phyloP scores from a whole-genome alignment of 1,139 yeast species.

The Protomyces gravidus region DNA sequence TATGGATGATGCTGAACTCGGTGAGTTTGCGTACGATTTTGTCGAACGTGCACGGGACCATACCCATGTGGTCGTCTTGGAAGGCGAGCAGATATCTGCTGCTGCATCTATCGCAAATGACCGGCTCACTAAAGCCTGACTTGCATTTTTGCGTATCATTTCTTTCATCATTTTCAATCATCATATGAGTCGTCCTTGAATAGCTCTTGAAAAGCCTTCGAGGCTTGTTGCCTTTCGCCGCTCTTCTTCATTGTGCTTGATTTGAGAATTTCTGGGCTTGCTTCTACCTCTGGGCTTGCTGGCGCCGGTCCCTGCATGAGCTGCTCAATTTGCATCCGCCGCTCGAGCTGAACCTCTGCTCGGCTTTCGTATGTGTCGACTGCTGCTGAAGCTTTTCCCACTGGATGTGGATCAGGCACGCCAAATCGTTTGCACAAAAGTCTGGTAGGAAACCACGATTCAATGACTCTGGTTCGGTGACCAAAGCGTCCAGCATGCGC shows the following conservation, averaged over 20 bases:
- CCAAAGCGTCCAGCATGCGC: constrained; percentile 37
- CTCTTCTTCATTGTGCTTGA: too few relatives aligned
- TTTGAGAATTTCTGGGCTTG: too few relatives aligned
- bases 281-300: too few relatives aligned
- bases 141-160: too few relatives aligned
- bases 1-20: constrained; percentile 88
- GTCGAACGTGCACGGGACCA: constrained; percentile 87
- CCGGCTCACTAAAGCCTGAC: too few relatives aligned
- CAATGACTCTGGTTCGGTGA: constrained; percentile 35
- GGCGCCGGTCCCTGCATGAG: too few relatives aligned
- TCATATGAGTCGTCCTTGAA: not conserved
- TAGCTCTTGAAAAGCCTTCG: not conserved
- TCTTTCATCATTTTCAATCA: too few relatives aligned
- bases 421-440: constrained; percentile 39
- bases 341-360: not conserved
- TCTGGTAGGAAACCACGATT: constrained; percentile 36
- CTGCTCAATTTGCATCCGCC: not conserved
- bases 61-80: constrained; percentile 7
- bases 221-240: too few relatives aligned
- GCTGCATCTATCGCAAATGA: not conserved
- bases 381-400: not conserved
- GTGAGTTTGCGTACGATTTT: constrained; percentile 96
- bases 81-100: not conserved
- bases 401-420: constrained; percentile 28
- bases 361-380: not conserved